phyloP scores from a whole-genome alignment of 768 basidiomycete genomes.

The Rhodotorula graminis region DNA sequence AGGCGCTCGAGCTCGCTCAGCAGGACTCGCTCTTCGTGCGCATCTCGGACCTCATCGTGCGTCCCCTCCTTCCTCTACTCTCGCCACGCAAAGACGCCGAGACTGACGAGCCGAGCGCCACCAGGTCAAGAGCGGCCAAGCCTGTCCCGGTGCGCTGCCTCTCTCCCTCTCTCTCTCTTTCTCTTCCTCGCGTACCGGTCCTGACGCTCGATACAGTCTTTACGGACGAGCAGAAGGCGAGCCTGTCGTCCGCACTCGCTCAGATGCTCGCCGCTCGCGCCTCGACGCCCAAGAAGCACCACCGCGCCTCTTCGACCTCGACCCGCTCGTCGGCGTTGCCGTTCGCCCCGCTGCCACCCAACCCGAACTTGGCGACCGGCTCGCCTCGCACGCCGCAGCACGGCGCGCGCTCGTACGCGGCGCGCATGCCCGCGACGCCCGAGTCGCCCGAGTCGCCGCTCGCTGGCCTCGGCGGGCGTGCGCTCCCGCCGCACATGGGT shows the following conservation, averaged over 20 bases:
- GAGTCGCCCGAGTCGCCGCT: neutral
- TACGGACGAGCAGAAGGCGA: neutral
- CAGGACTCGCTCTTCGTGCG: neutral
- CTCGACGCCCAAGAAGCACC: neutral
- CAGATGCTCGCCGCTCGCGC: neutral
- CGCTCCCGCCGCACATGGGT: neutral
- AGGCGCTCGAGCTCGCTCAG: neutral
- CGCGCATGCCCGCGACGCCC: neutral
- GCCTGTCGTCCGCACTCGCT: neutral
- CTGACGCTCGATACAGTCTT: neutral
- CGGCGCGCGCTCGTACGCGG: neutral
- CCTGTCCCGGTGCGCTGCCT: neutral
- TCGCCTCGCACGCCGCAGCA: neutral
- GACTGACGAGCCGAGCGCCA: too few species aligned
- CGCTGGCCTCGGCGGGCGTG: too few species aligned
- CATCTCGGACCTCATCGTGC: neutral
- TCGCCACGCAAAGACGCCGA: too few species aligned
- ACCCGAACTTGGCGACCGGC: too few species aligned
- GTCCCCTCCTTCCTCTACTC: neutral
- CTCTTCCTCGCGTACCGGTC: too few species aligned
- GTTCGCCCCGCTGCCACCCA: too few species aligned
- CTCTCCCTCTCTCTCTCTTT: neutral
- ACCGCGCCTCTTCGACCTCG: too few species aligned
- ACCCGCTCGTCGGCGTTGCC: too few species aligned
- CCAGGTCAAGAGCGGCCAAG: neutral